Evolutionary conservation across 768 basidiomycete genomes (phyloP), one percentile per base, ranked within the genome.

Genomic region (Hericium rajendrae): DNA sequence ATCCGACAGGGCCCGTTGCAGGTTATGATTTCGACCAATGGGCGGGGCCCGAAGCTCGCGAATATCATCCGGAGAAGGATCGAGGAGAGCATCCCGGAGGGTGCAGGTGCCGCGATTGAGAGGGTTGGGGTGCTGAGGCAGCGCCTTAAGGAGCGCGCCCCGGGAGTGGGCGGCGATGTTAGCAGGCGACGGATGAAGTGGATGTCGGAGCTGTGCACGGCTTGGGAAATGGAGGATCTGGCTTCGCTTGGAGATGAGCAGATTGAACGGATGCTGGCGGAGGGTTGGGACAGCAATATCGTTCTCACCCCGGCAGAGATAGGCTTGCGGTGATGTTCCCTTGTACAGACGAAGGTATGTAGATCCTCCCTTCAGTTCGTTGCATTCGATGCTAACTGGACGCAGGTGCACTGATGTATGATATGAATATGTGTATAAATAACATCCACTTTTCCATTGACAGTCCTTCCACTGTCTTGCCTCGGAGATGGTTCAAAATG

Each of bases 21-120:
- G 71, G 83, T 99, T 61, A 88, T 98, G 88, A 84, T 99, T 53
- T 94, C 92, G 16, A 98, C 97, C 3, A 91, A 91, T 59, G 97
- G 97, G 37, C 85, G 89, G 64, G 90, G 92, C 12, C 97, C 97
- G 2, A 86, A 90, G 66, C 77, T 98, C 67, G 93, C 94, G 3
- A 87, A 87, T 60, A 75, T 97, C 63, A 83, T 99, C 55, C 82
- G 85, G 61, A 75, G 78, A 60, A 77, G 71, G 64, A 75, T 98
- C 59, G 83, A 88, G 68, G 70, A 72, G 5, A 74, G 77, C n/a
- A 72, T 99, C 39, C 86, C 91, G 5, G 78, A 78, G 11, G 70
- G 79, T 55, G 84, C 88, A 38, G 95, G 90, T 26, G 77, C 78
- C 53, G 89, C 92, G 4, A 87, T 98, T 39, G 77, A 80, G 63